phyloP scores from a whole-genome alignment of 2,329 filamentous ascomycete genomes.

The Trichoderma sp. region DNA sequence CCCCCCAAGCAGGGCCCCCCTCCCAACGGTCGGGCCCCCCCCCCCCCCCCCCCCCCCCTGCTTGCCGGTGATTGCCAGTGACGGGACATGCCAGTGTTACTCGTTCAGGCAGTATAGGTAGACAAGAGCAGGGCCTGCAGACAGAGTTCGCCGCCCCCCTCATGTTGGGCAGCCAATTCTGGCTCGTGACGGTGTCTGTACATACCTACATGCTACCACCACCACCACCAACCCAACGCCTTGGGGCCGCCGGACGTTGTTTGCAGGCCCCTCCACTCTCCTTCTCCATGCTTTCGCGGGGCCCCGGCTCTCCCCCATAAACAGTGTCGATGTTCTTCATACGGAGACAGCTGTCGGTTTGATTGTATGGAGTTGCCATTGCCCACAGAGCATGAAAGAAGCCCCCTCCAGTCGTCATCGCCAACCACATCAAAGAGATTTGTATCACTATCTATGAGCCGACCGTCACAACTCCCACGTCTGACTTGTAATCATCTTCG shows the following conservation, averaged over 20 bases:
- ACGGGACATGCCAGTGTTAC: not conserved
- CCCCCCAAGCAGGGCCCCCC: no score
- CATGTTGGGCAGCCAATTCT: constrained; percentile 1
- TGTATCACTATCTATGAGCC: no score
- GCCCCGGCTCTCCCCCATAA: constrained; percentile 19
- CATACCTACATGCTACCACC: not conserved
- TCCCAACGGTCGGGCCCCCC: no score
- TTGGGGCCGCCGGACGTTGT: not conserved
- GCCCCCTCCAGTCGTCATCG: not conserved
- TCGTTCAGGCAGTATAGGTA: not conserved
- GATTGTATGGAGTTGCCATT: not conserved
- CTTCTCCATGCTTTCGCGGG: constrained; percentile 12
- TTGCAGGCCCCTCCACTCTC: constrained; percentile 16
- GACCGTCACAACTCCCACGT: not conserved
- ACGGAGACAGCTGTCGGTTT: not conserved
- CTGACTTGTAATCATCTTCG: not conserved
- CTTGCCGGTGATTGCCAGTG: not conserved
- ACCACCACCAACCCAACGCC: not conserved
- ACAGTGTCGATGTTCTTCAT: not conserved
- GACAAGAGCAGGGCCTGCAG: not conserved
- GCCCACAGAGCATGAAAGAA: no score
- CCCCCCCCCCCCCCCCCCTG: no score
- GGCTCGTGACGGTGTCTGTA: constrained; percentile 9
- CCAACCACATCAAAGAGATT: not conserved
- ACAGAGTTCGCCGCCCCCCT: not conserved